Base-by-base conservation (phyloP, 306 rosid species). In the Urtica urens region DNA sequence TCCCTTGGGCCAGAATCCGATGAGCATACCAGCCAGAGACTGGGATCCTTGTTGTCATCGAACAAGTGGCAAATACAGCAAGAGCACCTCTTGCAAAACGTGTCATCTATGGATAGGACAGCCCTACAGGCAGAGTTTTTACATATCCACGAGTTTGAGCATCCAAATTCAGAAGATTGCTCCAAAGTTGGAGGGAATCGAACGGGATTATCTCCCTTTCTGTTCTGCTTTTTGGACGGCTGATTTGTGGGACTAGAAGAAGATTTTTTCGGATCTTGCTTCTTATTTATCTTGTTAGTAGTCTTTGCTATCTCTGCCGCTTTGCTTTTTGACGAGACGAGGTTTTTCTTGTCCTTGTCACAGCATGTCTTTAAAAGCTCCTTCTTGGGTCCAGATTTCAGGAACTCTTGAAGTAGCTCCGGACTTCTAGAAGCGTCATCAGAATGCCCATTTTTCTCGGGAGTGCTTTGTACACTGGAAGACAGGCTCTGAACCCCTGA, bases 31-130 rank as follows among this genome's bases (percentile, higher is more conserved):
- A 85, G 68, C 99, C 99, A 92, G 63, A 92, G 99, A 61, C 99
- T 92, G 24, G 99, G 99, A 63, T 92, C 99, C 81, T 92, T 92
- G 71, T 92, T 92, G 73, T 92, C 99, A 53, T 92, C 99, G 49
- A 82, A 92, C 48, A 77, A 75, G 55, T 92, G 99, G 53, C 99
- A 92, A 55, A 92, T 92, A 67, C 99, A 85, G 68, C 99, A 92
- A 34, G 99, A 92, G 70, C 99, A 92, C 82, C 99, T 82, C 77
- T 71, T 82, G 77, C 99, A 92, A 60, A 92, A 92, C 24, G 96
- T 78, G 78, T 79, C 87, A 49, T 92, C 93, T 65, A 71, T 69
- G 26, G 99, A 79, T 29, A 92, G 69, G 69, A 92, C 81, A 15
- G 99, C 99, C 73, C 95, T 73, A 53, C 99, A 92, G 20, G 99